Base-by-base conservation (phyloP, 345 rosid genomes). In the Arabis hirsuta region DNA sequence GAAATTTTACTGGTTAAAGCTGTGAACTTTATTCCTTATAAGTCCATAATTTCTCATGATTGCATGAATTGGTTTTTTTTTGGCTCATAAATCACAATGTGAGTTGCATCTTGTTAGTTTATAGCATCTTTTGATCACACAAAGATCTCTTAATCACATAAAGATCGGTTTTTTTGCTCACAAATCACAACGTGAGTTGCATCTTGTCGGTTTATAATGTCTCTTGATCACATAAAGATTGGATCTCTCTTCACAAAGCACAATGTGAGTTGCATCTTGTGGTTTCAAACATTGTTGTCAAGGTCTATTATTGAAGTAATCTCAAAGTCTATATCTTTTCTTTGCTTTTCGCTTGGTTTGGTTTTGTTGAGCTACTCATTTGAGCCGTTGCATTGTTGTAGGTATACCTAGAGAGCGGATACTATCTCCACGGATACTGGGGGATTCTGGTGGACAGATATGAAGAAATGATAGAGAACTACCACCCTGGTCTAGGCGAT, bases 351-450 rank as follows among this genome's bases (percentile, higher is more conserved):
- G 7, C 24, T 29, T 65, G 13, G 47, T 65, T 63, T 32, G 50
- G 3, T 3, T 4, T 65, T 38, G 48, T 38, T 65, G 60, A 65
- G 11, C n/a, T 12, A 68, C 71, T 65, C 34, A 57, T 66, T 41
- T 67, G 50, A 67, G 34, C 12, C 2, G 6, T 5, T 52, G 29
- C 27, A 41, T 69, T 69, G 60, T 67, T 67, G 32, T 34, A 76
- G 80, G 80, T 90, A 14, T 87, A 83, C 78, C 63, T 87, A 2
- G 96, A 90, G 77, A 84, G 75, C 31, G 90, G 78, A 46, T 90
- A 90, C 70, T 90, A 83, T 80, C 79, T 90, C 77, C 96, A 84
- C 22, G 91, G 90, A 68, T 84, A 84, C 68, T 83, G 89, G 96
- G 91, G 87, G 43, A 81, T 82, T 73, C 82, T 87, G 55, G 90